Evolutionary conservation across 2,329 filamentous ascomycete species (phyloP).

Genomic region (Beauveria scarabaeidicola): DNA sequence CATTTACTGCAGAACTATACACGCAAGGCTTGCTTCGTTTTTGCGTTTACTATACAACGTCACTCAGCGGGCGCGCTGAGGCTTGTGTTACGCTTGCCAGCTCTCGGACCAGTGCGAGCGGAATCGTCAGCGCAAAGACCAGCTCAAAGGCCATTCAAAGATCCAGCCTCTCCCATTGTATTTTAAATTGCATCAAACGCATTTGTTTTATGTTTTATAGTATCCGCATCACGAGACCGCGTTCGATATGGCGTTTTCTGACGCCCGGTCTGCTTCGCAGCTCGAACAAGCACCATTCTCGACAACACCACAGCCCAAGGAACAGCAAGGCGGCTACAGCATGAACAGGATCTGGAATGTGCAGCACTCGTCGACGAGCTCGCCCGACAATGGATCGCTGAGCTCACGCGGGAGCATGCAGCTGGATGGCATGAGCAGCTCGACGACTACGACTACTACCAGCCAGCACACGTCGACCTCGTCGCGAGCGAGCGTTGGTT

Average conservation of each 20-base stretch:
- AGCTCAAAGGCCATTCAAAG: constrained; percentile 1
- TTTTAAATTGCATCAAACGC: constrained; percentile 6
- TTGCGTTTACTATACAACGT: neutral
- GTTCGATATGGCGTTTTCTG: neutral
- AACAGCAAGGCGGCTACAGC: neutral
- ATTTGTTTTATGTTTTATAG: neutral
- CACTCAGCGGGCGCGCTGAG: neutral
- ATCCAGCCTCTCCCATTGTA: neutral
- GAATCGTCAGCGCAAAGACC: constrained; percentile 5
- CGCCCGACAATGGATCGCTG: neutral
- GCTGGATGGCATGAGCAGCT: neutral
- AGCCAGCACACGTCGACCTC: neutral
- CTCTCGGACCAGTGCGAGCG: constrained; percentile 6
- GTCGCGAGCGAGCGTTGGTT: constrained; percentile 1
- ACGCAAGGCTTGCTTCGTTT: neutral
- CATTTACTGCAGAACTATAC: neutral
- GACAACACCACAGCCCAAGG: neutral
- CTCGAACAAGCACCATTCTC: neutral
- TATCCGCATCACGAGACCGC: neutral
- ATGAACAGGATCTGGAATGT: constrained; percentile 1
- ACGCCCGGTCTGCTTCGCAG: neutral
- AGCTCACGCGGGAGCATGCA: constrained; percentile 2
- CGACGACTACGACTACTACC: neutral
- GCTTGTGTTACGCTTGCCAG: constrained; percentile 10
- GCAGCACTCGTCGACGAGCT: neutral